A percentile compares a stretch with the other conserved stretches of the same genome.
Conservation (phyloP, 306 rosid species). For the Gynostemma pentaphyllum region DNA sequence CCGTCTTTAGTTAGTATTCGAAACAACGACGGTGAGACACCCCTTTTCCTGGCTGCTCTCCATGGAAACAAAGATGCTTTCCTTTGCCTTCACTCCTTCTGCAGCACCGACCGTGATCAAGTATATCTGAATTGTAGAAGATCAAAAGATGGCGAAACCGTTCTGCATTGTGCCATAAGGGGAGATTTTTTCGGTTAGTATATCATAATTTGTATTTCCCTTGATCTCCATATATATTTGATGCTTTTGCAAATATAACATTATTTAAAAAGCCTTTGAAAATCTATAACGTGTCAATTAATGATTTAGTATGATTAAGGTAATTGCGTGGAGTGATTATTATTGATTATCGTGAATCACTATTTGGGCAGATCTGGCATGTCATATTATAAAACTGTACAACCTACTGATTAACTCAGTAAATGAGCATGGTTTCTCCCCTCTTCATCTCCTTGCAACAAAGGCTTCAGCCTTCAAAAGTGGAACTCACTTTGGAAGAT, state of each 20-base stretch:
- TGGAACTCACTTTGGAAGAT: constrained; percentile 29
- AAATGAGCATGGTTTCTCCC: constrained; percentile 27
- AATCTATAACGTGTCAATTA: no score
- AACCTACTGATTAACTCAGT: constrained; percentile 11
- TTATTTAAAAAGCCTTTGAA: no score
- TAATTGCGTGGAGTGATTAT: no score
- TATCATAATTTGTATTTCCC: not conserved
- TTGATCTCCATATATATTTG: not conserved
- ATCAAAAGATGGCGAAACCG: constrained; percentile 28
- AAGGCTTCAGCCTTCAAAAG: constrained; percentile 48
- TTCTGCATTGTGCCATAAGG: constrained; percentile 46
- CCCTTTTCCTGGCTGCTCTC: constrained; percentile 38
- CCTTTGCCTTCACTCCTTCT: constrained; percentile 20
- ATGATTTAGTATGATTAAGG: no score
- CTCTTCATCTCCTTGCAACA: constrained; percentile 47
- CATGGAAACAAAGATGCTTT: constrained; percentile 34
- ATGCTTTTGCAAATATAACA: no score
- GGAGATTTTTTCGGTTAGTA: constrained; percentile 33
- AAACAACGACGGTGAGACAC: constrained; percentile 39
- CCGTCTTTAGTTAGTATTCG: not conserved
- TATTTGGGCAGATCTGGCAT: constrained; percentile 67
- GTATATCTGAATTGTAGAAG: constrained; percentile 20
- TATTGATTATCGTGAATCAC: no score
- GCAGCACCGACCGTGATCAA: not conserved
- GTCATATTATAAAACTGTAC: constrained; percentile 35